Base-by-base conservation (phyloP, 768 basidiomycete species). In the Erythrobasidium yunnanense region DNA sequence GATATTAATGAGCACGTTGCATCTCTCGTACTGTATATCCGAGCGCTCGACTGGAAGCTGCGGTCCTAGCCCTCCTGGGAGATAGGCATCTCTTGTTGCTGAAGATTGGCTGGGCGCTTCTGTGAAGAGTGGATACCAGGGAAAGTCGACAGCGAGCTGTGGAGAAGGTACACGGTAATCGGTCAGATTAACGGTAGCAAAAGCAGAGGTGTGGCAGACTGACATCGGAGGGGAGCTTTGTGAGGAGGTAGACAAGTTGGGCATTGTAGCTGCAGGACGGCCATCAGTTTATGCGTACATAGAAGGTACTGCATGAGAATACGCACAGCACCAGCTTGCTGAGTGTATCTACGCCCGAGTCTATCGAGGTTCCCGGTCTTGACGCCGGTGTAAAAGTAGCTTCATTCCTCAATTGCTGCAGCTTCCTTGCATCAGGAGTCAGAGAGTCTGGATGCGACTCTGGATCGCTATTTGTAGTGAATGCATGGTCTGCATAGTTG, bases 151-250 rank as follows among this genome's bases (percentile, higher is more conserved):
- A 56, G 71, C 70, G 55, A 76, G 73, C 76, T 77, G 68, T 6
- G 2, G 33, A n/a, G 49, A 25, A 6, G 35, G 49, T 17, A n/a
- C 30, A n/a, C 0, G 27, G 1, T 20, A 38, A 27, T 53, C 17
- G 20, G 11, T 22, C 27, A 17, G 47, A 23, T 27, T 20, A 30
- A 22, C 17, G n/a, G 17, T 27, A 50, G 22, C 45, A 33, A 23
- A n/a, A 55, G 45, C 32, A 4, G n/a, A n/a, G 23, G 29, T 50
- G 17, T n/a, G 22, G 25, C 77, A 73, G 63, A 84, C 79, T 30
- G 38, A 83, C 92, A 76, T 93, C 84, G 5, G 81, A 77, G 1
- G 93, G 92, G 5, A 97, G 78, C 74, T 96, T 96, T 13, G 85
- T 84, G 68, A 88, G 76, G 32, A 91, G 82, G 68, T 86, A 90